Evolutionary conservation across 805 yeast species (phyloP).

Genomic region (Teunomyces pallodes): DNA sequence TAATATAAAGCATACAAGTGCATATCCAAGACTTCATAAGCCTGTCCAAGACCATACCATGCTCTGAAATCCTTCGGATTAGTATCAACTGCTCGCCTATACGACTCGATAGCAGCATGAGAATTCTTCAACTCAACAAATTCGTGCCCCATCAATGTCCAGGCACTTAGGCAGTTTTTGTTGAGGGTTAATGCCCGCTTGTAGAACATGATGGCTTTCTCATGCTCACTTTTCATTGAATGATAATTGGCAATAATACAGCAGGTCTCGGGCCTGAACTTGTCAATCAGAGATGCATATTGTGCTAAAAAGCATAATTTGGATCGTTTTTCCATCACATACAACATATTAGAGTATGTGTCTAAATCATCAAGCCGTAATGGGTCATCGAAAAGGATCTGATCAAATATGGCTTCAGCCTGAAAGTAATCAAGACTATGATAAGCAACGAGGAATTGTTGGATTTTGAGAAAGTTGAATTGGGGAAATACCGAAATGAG

Average conservation of each 20-base stretch:
- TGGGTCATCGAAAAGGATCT: constrained; percentile 71
- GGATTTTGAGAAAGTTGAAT: constrained; percentile 72
- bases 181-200: constrained; percentile 83
- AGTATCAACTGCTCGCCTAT: constrained; percentile 88
- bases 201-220: constrained; percentile 89
- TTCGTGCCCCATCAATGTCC: constrained; percentile 99
- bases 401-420: constrained; percentile 79
- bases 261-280: constrained; percentile 90
- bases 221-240: constrained; percentile 89
- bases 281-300: constrained; percentile 75
- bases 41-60: constrained; percentile 98
- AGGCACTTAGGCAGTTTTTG: constrained; percentile 79
- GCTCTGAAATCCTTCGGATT: constrained; percentile 89
- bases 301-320: constrained; percentile 87
- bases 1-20: constrained; percentile 88
- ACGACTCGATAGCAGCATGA: constrained; percentile 96
- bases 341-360: constrained; percentile 88
- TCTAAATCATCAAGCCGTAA: constrained; percentile 88
- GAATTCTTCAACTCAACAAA: constrained; percentile 94
- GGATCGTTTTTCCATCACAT: constrained; percentile 86
- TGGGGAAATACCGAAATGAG: constrained; percentile 62
- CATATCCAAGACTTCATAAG: constrained; percentile 95
- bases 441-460: constrained; percentile 77
- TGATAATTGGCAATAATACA: constrained; percentile 93
- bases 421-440: constrained; percentile 81